Percentiles rank a stretch among this genome's conserved stretches.
Conservation (phyloP, 2,329 filamentous ascomycete species). For the Sarocladium strictum region DNA sequence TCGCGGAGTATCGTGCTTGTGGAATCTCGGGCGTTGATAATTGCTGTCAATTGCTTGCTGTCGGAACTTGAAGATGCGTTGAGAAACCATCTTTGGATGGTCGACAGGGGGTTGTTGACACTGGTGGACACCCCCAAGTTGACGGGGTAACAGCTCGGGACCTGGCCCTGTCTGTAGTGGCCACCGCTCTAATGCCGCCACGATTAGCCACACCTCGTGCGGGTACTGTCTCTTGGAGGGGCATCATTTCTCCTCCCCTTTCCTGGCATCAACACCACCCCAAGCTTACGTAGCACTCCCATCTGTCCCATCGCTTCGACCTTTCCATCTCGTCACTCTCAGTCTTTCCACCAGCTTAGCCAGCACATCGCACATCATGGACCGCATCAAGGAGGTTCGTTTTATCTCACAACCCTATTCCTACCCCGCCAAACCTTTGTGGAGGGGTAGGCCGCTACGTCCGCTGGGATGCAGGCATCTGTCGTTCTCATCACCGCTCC, state of each 20-base stretch:
- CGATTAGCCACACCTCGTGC: constrained; percentile 5
- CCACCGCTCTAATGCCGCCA: constrained; percentile 2
- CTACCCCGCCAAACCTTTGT: constrained; percentile 22
- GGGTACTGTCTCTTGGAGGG: constrained; percentile 24
- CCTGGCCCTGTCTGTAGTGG: not conserved
- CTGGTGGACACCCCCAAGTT: not conserved
- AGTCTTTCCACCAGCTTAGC: not conserved
- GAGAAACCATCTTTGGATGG: not conserved
- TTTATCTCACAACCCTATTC: constrained; percentile 12
- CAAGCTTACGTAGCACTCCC: constrained; percentile 12
- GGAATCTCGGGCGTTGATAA: not conserved
- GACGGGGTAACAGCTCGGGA: constrained; percentile 1
- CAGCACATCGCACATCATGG: constrained; percentile 49
- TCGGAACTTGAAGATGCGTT: not conserved
- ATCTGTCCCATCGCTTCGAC: not conserved
- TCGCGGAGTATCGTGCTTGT: constrained; percentile 27
- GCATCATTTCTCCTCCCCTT: constrained; percentile 30
- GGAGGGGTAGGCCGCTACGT: constrained; percentile 15
- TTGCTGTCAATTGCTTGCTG: not conserved
- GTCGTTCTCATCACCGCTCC: not conserved
- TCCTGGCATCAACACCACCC: constrained; percentile 24
- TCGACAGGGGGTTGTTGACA: constrained; percentile 8
- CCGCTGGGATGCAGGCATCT: constrained; percentile 7
- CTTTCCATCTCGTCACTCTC: not conserved
- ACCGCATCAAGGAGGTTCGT: constrained; percentile 85